Evolutionary conservation across 2,329 filamentous ascomycete genomes (phyloP).

Genomic region (Blumeriella jaapii): DNA sequence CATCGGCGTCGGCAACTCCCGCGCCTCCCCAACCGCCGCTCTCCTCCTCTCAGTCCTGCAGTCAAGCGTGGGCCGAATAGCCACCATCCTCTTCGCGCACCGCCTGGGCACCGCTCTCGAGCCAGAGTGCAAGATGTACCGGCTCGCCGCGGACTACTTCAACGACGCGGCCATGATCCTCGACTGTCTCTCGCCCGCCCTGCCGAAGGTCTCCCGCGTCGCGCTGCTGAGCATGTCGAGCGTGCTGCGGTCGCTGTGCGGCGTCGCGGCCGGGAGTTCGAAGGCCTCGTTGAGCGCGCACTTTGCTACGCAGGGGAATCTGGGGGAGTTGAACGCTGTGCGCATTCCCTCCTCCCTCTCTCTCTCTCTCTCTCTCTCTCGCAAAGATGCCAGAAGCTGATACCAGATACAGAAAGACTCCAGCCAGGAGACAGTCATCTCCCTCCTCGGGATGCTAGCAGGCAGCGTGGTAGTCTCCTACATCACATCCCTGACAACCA

Average conservation of each 20-base stretch:
- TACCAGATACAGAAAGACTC: slow-evolving; percentile 53
- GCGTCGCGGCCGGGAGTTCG: slow-evolving; percentile 78
- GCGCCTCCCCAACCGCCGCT: slow-evolving; percentile 52
- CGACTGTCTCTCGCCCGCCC: slow-evolving; percentile 53
- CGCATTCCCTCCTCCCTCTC: slow-evolving; percentile 24
- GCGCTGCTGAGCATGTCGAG: slow-evolving; percentile 47
- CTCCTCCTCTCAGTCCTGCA: slow-evolving; percentile 56
- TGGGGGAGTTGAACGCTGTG: slow-evolving; percentile 83
- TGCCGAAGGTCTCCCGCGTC: slow-evolving; percentile 46
- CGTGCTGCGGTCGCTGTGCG: slow-evolving; percentile 60
- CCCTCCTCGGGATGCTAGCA: slow-evolving; percentile 72
- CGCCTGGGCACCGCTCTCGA: slow-evolving; percentile 55
- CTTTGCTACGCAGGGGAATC: slow-evolving; percentile 76
- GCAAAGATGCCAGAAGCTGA: neutral
- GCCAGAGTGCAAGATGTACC: slow-evolving; percentile 63
- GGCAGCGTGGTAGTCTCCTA: slow-evolving; percentile 72
- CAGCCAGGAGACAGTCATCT: slow-evolving; percentile 89
- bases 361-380: neutral
- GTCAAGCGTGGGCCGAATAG: slow-evolving; percentile 51
- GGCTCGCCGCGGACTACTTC: slow-evolving; percentile 57
- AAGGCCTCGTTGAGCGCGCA: slow-evolving; percentile 88
- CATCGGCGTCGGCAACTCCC: slow-evolving; percentile 54
- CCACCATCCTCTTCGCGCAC: slow-evolving; percentile 60
- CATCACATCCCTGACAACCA: slow-evolving; percentile 58
- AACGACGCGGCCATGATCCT: slow-evolving; percentile 62